These are phyloP conservation scores for Tolypocladium tropicale DNA, from an alignment of 2,329 filamentous ascomycete genomes.

Conservation along the genomic window DNA sequence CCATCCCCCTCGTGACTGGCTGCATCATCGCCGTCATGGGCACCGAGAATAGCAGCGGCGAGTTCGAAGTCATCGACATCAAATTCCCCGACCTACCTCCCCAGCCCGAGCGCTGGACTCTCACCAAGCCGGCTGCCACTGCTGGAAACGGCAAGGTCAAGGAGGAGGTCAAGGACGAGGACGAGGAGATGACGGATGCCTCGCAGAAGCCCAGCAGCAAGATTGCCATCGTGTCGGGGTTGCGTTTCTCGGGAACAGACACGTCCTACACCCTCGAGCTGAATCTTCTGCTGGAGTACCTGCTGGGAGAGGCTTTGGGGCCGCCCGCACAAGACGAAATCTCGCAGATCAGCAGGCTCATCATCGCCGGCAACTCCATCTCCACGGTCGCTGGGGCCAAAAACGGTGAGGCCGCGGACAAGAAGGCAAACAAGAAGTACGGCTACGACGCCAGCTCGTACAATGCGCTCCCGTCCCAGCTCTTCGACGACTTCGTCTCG, in stretches of 20 bases:
- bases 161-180: conserved; percentile 29
- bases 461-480: conserved; percentile 74
- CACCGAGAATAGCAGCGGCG: conserved; percentile 83
- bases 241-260: conserved; percentile 69
- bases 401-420: conserved; percentile 29
- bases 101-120: conserved; percentile 72
- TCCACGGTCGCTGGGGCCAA: conserved; percentile 44
- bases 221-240: conserved; percentile 79
- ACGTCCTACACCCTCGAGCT: conserved; percentile 63
- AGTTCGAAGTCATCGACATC: conserved; percentile 86
- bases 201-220: conserved; percentile 33
- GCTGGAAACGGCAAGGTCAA: conserved; percentile 20
- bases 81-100: conserved; percentile 78
- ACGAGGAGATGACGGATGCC: conserved; percentile 47
- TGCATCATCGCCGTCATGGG: conserved; percentile 92
- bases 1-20: conserved; percentile 73
- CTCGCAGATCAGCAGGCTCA: conserved; percentile 66
- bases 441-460: conserved; percentile 87
- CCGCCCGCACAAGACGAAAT: conserved; percentile 47
- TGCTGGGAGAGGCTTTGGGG: conserved; percentile 71
- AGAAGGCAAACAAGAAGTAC: conserved; percentile 63
- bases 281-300: conserved; percentile 72
- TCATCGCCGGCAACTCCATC: conserved; percentile 89
- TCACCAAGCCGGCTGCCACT: conserved; percentile 37
- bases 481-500: conserved; percentile 74